These are phyloP conservation scores for Dictyostelium brefeldianum DNA, from an alignment of 78 protist genomes.

Conservation along the genomic window DNA sequence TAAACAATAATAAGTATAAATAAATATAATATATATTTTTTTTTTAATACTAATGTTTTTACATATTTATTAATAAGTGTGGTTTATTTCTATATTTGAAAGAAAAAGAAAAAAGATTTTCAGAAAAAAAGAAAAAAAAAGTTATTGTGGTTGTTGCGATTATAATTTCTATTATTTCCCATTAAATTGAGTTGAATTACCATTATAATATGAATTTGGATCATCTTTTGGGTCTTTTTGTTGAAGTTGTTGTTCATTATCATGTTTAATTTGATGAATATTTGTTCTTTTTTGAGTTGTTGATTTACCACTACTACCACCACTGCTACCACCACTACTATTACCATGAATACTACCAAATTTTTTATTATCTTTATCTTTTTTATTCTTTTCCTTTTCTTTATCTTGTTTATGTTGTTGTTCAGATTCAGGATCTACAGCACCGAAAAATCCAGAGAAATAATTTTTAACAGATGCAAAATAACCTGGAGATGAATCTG, in stretches of 20 bases:
- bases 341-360: background rate
- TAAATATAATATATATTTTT: too few relatives aligned
- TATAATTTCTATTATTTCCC: conserved; percentile 4
- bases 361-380: background rate
- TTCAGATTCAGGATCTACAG: background rate
- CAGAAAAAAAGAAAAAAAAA: too few relatives aligned
- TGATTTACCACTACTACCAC: background rate
- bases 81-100: too few relatives aligned
- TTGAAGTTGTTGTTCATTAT: background rate
- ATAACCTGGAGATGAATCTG: background rate
- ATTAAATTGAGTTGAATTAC: conserved; percentile 67
- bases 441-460: conserved; percentile 5
- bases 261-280: conserved; percentile 15
- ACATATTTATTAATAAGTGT: too few relatives aligned
- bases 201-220: conserved; percentile 38
- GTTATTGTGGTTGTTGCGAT: too few relatives aligned
- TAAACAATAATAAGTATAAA: too few relatives aligned
- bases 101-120: background rate
- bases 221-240: conserved; percentile 8
- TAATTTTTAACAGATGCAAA: conserved; percentile 16
- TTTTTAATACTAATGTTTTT: too few relatives aligned
- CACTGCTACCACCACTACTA: background rate
- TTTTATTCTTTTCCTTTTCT: background rate
- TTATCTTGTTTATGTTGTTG: background rate
- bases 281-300: conserved; percentile 22